Percentiles rank a stretch among this genome's conserved stretches.
Evolutionary conservation across 805 yeast genomes (phyloP).

Genomic region (Saccharomycopsis capsularis): DNA sequence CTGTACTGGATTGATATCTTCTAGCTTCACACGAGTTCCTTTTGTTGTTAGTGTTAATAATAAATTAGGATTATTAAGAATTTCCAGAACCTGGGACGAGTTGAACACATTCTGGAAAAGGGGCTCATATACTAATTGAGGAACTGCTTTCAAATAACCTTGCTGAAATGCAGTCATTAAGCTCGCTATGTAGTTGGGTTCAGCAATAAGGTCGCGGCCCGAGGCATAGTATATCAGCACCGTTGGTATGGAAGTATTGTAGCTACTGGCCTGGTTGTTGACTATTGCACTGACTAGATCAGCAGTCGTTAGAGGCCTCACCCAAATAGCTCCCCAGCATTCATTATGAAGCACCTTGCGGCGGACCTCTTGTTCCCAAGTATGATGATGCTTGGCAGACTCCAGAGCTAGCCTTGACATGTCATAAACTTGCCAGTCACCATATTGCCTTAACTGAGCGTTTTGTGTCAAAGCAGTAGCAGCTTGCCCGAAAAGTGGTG

Average conservation of each 20-base stretch:
- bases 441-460: conserved; percentile 16
- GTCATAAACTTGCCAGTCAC: conserved; percentile 22
- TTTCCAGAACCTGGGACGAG: not conserved
- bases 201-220: conserved; percentile 52
- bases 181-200: conserved; percentile 40
- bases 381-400: not conserved
- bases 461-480: conserved; percentile 8
- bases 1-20: too few relatives aligned
- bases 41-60: conserved; percentile 26
- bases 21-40: too few relatives aligned
- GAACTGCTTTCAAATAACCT: conserved; percentile 25
- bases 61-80: not conserved
- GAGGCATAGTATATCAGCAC: conserved; percentile 48
- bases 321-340: conserved; percentile 59
- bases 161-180: conserved; percentile 34
- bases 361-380: not conserved
- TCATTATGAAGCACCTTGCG: conserved; percentile 21
- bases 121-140: conserved; percentile 24
- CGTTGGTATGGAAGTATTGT: conserved; percentile 23
- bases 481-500: conserved; percentile 8
- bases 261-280: conserved; percentile 13
- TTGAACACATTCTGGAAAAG: conserved; percentile 27
- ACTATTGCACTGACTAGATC: conserved; percentile 25
- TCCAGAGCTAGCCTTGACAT: conserved; percentile 1
- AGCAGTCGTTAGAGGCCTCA: conserved; percentile 41